Conservation (phyloP, 768 basidiomycete genomes). For the Rossbeevera mucosa region DNA sequence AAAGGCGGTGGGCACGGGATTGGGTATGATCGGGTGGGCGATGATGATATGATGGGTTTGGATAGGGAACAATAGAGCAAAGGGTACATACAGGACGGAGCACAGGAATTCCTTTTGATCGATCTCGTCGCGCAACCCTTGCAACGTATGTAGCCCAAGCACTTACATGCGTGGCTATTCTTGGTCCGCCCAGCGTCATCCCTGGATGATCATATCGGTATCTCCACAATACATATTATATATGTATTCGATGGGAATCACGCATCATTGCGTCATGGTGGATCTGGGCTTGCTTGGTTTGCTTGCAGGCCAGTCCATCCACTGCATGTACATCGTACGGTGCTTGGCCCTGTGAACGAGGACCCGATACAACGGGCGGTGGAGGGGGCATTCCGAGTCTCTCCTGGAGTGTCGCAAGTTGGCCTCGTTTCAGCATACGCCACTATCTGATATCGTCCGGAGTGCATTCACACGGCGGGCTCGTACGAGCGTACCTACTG, state of each 20-base stretch:
- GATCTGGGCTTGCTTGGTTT: too few relatives aligned
- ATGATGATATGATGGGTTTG: constrained; percentile 8
- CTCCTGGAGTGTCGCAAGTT: neutral
- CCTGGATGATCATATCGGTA: constrained; percentile 9
- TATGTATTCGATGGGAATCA: neutral
- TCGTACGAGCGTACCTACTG: constrained; percentile 1
- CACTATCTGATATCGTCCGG: constrained; percentile 10
- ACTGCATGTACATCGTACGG: neutral
- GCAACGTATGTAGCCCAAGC: neutral
- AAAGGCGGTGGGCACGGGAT: neutral
- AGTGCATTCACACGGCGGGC: constrained; percentile 22
- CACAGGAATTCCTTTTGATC: neutral
- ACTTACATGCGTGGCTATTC: constrained; percentile 4
- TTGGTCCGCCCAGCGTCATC: constrained; percentile 2
- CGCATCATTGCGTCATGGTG: neutral
- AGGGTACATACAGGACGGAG: neutral
- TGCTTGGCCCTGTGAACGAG: neutral
- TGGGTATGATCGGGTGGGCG: neutral
- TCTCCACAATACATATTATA: neutral
- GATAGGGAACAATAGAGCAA: neutral
- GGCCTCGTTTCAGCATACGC: constrained; percentile 12
- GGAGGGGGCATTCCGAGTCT: neutral
- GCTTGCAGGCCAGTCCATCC: neutral
- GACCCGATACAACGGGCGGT: neutral
- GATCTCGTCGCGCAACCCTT: constrained; percentile 3